These are phyloP conservation scores for Endoconidiophora laricicola DNA, from an alignment of 2,329 filamentous ascomycete genomes.

Conservation along the genomic window DNA sequence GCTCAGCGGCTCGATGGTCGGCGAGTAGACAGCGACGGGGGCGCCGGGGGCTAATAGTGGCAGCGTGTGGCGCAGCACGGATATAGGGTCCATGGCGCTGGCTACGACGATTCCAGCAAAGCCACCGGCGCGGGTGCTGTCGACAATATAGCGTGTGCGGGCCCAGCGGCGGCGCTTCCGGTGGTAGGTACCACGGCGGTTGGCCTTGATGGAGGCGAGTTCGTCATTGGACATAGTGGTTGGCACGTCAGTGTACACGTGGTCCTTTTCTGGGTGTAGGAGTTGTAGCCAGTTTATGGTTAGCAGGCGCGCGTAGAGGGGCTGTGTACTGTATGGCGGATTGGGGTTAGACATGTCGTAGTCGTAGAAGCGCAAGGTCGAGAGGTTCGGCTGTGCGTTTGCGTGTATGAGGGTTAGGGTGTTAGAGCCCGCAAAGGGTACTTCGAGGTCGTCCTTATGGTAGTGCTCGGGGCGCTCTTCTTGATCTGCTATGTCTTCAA, in stretches of 20 bases:
- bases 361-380: constrained; percentile 74
- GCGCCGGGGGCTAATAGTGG: constrained; percentile 72
- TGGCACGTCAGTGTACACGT: constrained; percentile 53
- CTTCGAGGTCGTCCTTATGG: constrained; percentile 34
- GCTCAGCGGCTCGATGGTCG: constrained; percentile 61
- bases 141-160: constrained; percentile 52
- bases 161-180: constrained; percentile 78
- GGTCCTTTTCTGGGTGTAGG: constrained; percentile 57
- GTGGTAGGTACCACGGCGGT: constrained; percentile 69
- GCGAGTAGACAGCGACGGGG: constrained; percentile 71
- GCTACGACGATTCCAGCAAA: constrained; percentile 77
- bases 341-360: constrained; percentile 56
- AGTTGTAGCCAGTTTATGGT: constrained; percentile 86
- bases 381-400: constrained; percentile 75
- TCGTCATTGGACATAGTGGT: constrained; percentile 39
- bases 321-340: constrained; percentile 46
- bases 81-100: constrained; percentile 63
- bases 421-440: constrained; percentile 53
- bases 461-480: constrained; percentile 11
- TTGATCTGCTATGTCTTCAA: background rate
- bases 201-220: constrained; percentile 58
- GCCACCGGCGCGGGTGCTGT: constrained; percentile 54
- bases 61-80: constrained; percentile 56
- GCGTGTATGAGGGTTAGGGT: constrained; percentile 68
- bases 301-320: constrained; percentile 66